These are phyloP conservation scores for Vitis amurensis DNA, from an alignment of 164 flowering plant species.

Conservation along the genomic window DNA sequence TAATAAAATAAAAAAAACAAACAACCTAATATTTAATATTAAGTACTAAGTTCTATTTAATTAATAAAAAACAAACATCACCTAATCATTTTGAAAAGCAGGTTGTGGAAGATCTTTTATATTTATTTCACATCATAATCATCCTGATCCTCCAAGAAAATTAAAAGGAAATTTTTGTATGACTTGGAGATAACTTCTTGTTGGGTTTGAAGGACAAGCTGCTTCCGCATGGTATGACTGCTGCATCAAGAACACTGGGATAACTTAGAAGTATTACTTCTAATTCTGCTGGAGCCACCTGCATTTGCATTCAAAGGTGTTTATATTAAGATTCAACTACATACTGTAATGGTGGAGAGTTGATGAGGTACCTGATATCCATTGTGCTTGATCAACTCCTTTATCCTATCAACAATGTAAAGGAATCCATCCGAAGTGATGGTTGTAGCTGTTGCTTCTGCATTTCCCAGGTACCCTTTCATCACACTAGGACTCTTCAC, in stretches of 20 bases:
- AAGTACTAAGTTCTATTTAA: no score
- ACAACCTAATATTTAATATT: no score
- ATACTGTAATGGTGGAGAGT: background rate
- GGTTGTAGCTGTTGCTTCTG: slow-evolving; percentile 53
- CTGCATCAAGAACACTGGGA: slow-evolving; percentile 62
- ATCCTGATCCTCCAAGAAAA: no score
- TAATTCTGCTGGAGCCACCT: slow-evolving; percentile 82
- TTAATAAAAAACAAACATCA: no score
- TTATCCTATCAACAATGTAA: slow-evolving; percentile 67
- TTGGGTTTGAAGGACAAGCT: slow-evolving; percentile 36
- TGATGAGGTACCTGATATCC: slow-evolving; percentile 53
- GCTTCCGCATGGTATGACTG: slow-evolving; percentile 72
- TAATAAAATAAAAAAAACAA: no score
- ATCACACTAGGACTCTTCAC: slow-evolving; percentile 54
- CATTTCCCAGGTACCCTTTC: slow-evolving; percentile 58
- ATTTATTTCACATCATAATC: no score
- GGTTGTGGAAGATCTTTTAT: no score
- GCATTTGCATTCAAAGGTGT: slow-evolving; percentile 15
- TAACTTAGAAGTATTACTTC: slow-evolving; percentile 61
- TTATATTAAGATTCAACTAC: background rate
- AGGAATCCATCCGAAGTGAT: slow-evolving; percentile 51
- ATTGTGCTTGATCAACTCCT: slow-evolving; percentile 81
- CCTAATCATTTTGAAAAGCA: no score
- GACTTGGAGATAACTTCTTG: slow-evolving; percentile 37
- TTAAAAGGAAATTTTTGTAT: slow-evolving; percentile 11